Conservation (phyloP, 176 grass and related monocot genomes). For the Musa schizocarpa region DNA sequence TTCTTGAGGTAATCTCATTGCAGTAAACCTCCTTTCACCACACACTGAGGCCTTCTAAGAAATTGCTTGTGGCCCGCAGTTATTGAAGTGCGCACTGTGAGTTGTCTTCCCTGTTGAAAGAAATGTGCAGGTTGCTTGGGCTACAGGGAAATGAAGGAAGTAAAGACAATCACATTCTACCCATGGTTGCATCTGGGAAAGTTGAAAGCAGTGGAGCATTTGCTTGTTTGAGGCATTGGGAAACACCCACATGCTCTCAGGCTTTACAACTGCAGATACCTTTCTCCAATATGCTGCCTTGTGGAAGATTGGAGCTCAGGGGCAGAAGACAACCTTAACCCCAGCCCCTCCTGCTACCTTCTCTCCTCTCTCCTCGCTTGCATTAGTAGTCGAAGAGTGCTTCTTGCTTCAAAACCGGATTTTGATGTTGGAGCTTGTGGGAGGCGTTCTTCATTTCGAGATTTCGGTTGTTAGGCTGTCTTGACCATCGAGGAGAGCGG, state of each 20-base stretch:
- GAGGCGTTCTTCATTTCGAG: not conserved
- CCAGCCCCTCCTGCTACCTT: not conserved
- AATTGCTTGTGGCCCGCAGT: too few species aligned
- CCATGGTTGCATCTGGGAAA: not conserved
- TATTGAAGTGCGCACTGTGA: too few species aligned
- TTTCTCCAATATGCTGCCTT: not conserved
- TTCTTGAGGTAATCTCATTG: too few species aligned
- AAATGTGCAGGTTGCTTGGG: not conserved
- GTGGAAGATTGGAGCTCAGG: not conserved
- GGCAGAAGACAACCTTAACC: not conserved
- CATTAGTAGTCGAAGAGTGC: not conserved
- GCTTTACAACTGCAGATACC: not conserved
- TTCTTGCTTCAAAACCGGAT: not conserved
- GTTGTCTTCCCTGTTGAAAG: not conserved
- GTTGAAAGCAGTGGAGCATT: not conserved
- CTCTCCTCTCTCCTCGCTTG: not conserved
- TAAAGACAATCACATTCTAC: not conserved
- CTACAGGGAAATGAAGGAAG: not conserved
- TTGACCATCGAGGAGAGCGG: not conserved
- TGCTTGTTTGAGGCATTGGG: not conserved
- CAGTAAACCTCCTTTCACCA: too few species aligned
- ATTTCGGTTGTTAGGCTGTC: not conserved
- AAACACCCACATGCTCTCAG: slow-evolving; percentile 6
- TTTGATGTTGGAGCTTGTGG: not conserved
- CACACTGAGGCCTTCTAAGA: too few species aligned